phyloP scores from a whole-genome alignment of 768 basidiomycete species.

The Pleurotus giganteus region DNA sequence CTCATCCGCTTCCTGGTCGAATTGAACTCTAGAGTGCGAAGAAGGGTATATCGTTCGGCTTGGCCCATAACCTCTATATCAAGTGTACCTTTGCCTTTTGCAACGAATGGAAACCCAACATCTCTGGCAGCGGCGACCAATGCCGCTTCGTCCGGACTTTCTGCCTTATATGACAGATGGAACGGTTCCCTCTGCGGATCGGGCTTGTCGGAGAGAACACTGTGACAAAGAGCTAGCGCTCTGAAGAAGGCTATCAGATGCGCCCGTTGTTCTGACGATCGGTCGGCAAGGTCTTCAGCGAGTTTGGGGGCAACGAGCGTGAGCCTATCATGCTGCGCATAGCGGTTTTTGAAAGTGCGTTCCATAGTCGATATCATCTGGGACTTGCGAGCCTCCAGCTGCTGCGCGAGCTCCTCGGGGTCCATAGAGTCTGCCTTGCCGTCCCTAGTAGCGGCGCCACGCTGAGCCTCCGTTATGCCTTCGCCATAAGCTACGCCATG shows the following conservation, averaged over 20 bases:
- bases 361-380: constrained; percentile 77
- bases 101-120: constrained; percentile 88
- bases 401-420: constrained; percentile 67
- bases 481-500: constrained; percentile 86
- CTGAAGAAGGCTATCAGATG: constrained; percentile 86
- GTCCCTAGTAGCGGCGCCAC: constrained; percentile 84
- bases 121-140: constrained; percentile 91
- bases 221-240: constrained; percentile 93
- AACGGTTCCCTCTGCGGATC: constrained; percentile 61
- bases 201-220: constrained; percentile 78
- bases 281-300: constrained; percentile 72
- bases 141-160: constrained; percentile 94
- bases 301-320: constrained; percentile 88
- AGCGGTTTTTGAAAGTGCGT: constrained; percentile 86
- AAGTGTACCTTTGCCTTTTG: constrained; percentile 66
- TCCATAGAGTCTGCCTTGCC: constrained; percentile 65
- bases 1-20: constrained; percentile 95
- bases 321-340: constrained; percentile 74
- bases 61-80: constrained; percentile 94
- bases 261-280: constrained; percentile 52
- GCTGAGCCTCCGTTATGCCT: constrained; percentile 92
- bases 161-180: constrained; percentile 87
- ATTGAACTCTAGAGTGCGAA: constrained; percentile 92
- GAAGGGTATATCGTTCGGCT: constrained; percentile 72
- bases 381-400: constrained; percentile 63